Percentiles rank a stretch among this genome's conserved stretches.
Conservation (phyloP, 108 stramenopile genomes). For the Cyclotella kingstonii region DNA sequence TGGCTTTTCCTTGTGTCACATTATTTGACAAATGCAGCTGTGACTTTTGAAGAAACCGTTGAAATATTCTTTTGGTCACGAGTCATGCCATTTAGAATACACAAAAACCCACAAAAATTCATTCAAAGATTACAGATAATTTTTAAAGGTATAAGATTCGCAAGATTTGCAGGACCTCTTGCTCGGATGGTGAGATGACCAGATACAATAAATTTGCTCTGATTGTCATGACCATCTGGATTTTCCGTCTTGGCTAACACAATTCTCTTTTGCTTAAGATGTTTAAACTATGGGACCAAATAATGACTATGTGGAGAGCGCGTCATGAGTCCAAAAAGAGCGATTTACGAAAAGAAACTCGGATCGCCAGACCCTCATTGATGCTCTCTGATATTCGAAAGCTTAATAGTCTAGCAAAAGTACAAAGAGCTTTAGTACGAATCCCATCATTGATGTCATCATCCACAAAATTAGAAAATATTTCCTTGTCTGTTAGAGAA, state of each 20-base stretch:
- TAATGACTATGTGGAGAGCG: constrained; percentile 27
- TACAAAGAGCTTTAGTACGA: constrained; percentile 36
- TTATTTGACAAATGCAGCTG: constrained; percentile 13
- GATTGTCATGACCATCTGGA: not conserved
- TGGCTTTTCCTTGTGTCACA: constrained; percentile 39
- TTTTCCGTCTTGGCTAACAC: not conserved
- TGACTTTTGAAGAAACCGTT: constrained; percentile 18
- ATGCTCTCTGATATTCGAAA: constrained; percentile 40
- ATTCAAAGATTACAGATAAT: constrained; percentile 47
- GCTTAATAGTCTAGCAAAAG: constrained; percentile 34
- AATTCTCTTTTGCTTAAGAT: not conserved
- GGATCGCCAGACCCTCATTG: constrained; percentile 24
- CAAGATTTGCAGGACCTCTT: constrained; percentile 59
- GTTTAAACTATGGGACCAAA: constrained; percentile 45
- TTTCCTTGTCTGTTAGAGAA: constrained; percentile 38
- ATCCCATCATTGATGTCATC: constrained; percentile 22
- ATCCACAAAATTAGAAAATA: constrained; percentile 19
- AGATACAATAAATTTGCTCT: not conserved
- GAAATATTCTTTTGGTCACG: constrained; percentile 43
- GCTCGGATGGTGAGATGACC: constrained; percentile 35
- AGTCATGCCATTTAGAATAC: constrained; percentile 49
- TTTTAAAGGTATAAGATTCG: constrained; percentile 46
- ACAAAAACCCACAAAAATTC: constrained; percentile 40
- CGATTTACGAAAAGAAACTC: constrained; percentile 21
- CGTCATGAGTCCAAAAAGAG: constrained; percentile 27